Evolutionary conservation across 2,329 filamentous ascomycete species (phyloP).

Genomic region (Cordyceps cicadae): DNA sequence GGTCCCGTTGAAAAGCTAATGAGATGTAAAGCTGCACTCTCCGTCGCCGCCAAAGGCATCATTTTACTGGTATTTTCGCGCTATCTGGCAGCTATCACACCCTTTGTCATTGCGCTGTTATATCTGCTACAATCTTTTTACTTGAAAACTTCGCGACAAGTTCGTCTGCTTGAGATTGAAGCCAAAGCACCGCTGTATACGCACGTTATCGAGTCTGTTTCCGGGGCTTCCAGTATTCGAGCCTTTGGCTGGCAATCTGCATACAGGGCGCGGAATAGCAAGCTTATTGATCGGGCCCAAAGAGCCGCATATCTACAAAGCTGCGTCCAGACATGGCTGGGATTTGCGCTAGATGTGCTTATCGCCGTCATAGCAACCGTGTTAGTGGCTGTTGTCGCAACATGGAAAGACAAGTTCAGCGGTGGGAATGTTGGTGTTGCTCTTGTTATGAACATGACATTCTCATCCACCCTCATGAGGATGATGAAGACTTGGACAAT

Average conservation of each 20-base stretch:
- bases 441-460: conserved; percentile 21
- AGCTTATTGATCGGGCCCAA: not conserved
- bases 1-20: not conserved
- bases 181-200: not conserved
- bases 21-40: not conserved
- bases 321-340: not conserved
- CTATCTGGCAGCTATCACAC: conserved; percentile 17
- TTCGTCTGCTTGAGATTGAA: not conserved
- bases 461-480: conserved; percentile 20
- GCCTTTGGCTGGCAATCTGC: not conserved
- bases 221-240: not conserved
- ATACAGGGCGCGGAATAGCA: not conserved
- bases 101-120: conserved; percentile 32
- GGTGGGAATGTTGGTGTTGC: conserved; percentile 21
- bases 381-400: conserved; percentile 35
- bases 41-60: not conserved
- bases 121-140: conserved; percentile 13
- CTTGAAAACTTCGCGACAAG: not conserved
- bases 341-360: not conserved
- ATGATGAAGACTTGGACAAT: conserved; percentile 26
- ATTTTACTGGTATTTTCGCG: not conserved
- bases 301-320: not conserved
- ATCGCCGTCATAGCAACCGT: conserved; percentile 29
- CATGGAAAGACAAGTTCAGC: conserved; percentile 20
- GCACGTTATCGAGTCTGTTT: not conserved